A percentile compares a stretch with the other conserved stretches of the same genome.
Conservation (phyloP, 305 asterid genomes). For the Solanum hybrid region DNA sequence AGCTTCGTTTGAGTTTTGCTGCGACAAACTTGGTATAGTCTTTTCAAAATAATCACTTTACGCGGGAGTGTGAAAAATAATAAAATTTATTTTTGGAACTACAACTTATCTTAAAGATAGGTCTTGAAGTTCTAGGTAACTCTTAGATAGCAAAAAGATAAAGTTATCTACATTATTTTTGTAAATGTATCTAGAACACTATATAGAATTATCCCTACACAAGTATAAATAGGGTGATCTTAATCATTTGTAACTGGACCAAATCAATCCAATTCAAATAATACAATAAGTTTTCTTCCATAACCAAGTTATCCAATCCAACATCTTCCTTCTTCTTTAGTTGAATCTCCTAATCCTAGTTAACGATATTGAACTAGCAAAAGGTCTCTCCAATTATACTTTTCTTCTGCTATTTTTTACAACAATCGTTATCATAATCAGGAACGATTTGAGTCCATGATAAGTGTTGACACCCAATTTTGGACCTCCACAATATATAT, state of each 20-base stretch:
- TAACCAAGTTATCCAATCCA: neutral
- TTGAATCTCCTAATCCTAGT: too few species aligned
- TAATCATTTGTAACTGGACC: neutral
- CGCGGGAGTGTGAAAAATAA: neutral
- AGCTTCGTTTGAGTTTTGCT: neutral
- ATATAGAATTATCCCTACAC: neutral
- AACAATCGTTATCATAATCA: too few species aligned
- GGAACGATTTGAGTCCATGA: neutral
- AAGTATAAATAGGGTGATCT: neutral
- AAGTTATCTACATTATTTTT: too few species aligned
- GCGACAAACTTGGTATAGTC: too few species aligned
- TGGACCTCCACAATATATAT: too few species aligned
- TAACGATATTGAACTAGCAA: too few species aligned
- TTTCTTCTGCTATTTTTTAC: neutral
- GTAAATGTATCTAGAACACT: neutral
- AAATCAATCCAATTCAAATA: neutral
- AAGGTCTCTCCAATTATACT: neutral
- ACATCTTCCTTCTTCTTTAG: neutral
- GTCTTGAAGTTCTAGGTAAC: neutral
- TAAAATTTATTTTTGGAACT: neutral
- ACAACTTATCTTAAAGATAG: neutral
- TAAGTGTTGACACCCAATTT: too few species aligned
- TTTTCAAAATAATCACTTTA: neutral
- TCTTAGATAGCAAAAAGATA: neutral
- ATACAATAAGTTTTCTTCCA: too few species aligned